A percentile compares a stretch with the other conserved stretches of the same genome.
phyloP scores from a whole-genome alignment of 805 yeast species.

The Saturnispora galanensis region DNA sequence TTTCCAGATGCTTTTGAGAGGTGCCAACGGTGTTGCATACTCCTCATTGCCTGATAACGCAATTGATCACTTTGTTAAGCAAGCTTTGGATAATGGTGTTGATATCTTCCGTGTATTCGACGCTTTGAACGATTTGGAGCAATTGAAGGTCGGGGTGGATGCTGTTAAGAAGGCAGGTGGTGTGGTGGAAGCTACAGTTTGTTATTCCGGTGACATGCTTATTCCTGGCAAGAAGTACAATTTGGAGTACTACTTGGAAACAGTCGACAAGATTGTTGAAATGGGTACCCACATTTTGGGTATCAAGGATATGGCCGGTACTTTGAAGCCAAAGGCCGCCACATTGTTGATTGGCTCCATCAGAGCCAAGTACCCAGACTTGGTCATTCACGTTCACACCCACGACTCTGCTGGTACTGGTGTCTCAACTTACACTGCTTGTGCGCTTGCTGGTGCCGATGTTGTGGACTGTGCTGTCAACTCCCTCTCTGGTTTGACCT shows the following conservation, averaged over 20 bases:
- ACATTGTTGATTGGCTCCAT: slow-evolving; percentile 66
- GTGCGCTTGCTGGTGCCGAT: slow-evolving; percentile 95
- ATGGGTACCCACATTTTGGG: slow-evolving; percentile 97
- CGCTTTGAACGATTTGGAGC: slow-evolving; percentile 93
- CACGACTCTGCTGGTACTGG: slow-evolving; percentile 99
- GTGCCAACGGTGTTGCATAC: slow-evolving; percentile 99
- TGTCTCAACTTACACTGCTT: slow-evolving; percentile 91
- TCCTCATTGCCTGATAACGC: slow-evolving; percentile 97
- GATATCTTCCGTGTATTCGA: slow-evolving; percentile 97
- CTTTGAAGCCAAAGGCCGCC: slow-evolving; percentile 93
- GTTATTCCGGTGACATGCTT: slow-evolving; percentile 99
- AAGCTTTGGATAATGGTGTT: slow-evolving; percentile 93
- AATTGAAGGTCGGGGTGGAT: slow-evolving; percentile 92
- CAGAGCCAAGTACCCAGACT: slow-evolving; percentile 78
- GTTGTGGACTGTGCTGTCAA: slow-evolving; percentile 96
- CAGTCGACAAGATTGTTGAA: slow-evolving; percentile 73
- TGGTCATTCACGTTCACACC: slow-evolving; percentile 97
- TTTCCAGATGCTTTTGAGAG: slow-evolving; percentile 97
- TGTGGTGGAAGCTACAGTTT: slow-evolving; percentile 95
- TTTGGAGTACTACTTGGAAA: slow-evolving; percentile 74
- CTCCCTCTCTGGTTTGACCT: slow-evolving; percentile 97
- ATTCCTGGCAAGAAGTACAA: slow-evolving; percentile 93
- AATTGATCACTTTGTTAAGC: slow-evolving; percentile 89
- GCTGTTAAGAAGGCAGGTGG: slow-evolving; percentile 99
- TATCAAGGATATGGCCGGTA: slow-evolving; percentile 99